Percentiles rank a stretch among this genome's conserved stretches.
These are phyloP conservation scores for Aspergillus saccharolyticus DNA, from an alignment of 495 filamentous ascomycete species.

Conservation along the genomic window DNA sequence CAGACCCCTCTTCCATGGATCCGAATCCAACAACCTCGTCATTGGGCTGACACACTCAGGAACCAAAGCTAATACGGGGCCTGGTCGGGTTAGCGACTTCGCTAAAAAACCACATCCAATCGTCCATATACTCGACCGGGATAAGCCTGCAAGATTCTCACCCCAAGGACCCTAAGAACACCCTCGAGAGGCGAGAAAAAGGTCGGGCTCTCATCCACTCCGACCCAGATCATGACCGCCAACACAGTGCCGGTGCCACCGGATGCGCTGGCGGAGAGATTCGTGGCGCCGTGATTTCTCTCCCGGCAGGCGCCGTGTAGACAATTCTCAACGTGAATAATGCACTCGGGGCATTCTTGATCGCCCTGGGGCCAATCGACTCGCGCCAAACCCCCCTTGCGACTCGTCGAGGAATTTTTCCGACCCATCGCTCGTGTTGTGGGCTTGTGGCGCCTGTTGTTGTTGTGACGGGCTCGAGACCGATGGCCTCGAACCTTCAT, in stretches of 20 bases:
- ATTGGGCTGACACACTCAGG: neutral
- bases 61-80: neutral
- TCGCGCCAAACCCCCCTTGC: slow-evolving; percentile 13
- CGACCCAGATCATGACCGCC: neutral
- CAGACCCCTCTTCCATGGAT: neutral
- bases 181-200: neutral
- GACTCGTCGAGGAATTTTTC: slow-evolving; percentile 14
- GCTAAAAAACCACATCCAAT: neutral
- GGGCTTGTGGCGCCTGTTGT: slow-evolving; percentile 3
- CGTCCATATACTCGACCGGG: neutral
- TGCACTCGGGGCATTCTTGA: neutral
- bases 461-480: neutral
- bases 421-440: neutral
- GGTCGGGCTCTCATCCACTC: neutral
- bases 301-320: neutral
- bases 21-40: neutral
- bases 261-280: neutral
- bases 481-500: neutral
- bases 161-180: no score
- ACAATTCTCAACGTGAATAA: neutral
- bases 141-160: neutral
- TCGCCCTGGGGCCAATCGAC: neutral
- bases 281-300: neutral
- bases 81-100: neutral
- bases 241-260: neutral